phyloP scores from a whole-genome alignment of 2,329 filamentous ascomycete genomes.

The Fusarium compactum region DNA sequence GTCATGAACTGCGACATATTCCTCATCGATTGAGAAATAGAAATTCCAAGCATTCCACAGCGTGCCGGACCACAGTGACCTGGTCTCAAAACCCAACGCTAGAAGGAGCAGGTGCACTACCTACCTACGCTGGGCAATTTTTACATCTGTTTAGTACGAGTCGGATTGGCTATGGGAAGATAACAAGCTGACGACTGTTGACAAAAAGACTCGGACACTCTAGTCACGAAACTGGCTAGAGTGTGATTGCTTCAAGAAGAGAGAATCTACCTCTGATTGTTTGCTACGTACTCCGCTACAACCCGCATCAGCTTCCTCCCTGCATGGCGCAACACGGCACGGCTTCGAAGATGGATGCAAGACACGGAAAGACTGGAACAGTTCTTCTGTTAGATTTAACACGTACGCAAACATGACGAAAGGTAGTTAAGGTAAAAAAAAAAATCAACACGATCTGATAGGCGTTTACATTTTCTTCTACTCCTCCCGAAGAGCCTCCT shows the following conservation, averaged over 20 bases:
- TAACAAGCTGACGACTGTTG: background rate
- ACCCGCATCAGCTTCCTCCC: slow-evolving; percentile 34
- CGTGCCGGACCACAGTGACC: slow-evolving; percentile 30
- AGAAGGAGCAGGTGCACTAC: background rate
- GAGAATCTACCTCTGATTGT: slow-evolving; percentile 3
- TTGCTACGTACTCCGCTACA: slow-evolving; percentile 19
- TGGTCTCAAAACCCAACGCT: slow-evolving; percentile 18
- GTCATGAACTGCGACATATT: slow-evolving; percentile 31
- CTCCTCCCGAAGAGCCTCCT: slow-evolving; percentile 7
- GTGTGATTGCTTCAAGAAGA: slow-evolving; percentile 4
- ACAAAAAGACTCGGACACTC: slow-evolving; percentile 9
- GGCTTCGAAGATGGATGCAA: slow-evolving; percentile 26
- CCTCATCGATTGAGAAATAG: slow-evolving; percentile 21
- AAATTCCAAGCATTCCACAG: slow-evolving; percentile 45
- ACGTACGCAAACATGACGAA: slow-evolving; percentile 4
- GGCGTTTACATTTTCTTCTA: background rate
- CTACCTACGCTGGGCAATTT: background rate
- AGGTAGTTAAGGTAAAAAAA: slow-evolving; percentile 5
- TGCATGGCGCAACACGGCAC: slow-evolving; percentile 37
- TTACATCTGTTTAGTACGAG: slow-evolving; percentile 1
- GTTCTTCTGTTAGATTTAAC: background rate
- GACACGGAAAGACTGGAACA: slow-evolving; percentile 17
- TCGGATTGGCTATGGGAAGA: slow-evolving; percentile 2
- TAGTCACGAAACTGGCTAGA: background rate
- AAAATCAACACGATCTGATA: slow-evolving; percentile 1